A percentile compares a stretch with the other conserved stretches of the same genome.
Conservation (phyloP, 192 early-diverging fungal species). For the Backusella mclennaniae region DNA sequence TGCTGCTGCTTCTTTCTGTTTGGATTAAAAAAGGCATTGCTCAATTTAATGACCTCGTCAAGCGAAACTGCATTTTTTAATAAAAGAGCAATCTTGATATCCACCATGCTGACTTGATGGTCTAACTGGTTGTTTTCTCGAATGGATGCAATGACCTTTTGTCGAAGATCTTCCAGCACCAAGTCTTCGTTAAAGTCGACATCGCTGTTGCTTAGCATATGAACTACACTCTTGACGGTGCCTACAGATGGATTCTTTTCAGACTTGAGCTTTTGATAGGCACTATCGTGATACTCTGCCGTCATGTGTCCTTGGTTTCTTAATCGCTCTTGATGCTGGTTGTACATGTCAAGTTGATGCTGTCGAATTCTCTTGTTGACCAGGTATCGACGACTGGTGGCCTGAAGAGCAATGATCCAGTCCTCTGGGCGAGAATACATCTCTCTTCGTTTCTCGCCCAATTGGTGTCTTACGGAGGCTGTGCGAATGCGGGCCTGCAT, state of each 20-base stretch:
- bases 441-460: background rate
- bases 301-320: background rate
- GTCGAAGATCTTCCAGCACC: conserved; percentile 74
- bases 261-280: conserved; percentile 35
- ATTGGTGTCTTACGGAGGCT: background rate
- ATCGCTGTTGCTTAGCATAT: conserved; percentile 87
- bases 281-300: conserved; percentile 64
- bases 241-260: conserved; percentile 80
- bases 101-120: conserved; percentile 79
- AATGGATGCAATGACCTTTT: conserved; percentile 84
- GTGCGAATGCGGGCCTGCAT: conserved; percentile 47
- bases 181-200: conserved; percentile 95
- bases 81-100: conserved; percentile 95
- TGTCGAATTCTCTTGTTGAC: conserved; percentile 59
- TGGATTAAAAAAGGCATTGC: conserved; percentile 25
- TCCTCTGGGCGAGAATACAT: background rate
- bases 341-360: conserved; percentile 62
- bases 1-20: conserved; percentile 45
- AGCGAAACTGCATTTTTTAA: conserved; percentile 94
- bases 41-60: conserved; percentile 82
- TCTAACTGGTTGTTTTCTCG: conserved; percentile 85
- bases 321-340: conserved; percentile 6
- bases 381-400: conserved; percentile 60
- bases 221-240: conserved; percentile 81
- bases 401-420: conserved; percentile 54